Evolutionary conservation across 495 filamentous ascomycete species (phyloP).

Genomic region (Penicillium angulare): DNA sequence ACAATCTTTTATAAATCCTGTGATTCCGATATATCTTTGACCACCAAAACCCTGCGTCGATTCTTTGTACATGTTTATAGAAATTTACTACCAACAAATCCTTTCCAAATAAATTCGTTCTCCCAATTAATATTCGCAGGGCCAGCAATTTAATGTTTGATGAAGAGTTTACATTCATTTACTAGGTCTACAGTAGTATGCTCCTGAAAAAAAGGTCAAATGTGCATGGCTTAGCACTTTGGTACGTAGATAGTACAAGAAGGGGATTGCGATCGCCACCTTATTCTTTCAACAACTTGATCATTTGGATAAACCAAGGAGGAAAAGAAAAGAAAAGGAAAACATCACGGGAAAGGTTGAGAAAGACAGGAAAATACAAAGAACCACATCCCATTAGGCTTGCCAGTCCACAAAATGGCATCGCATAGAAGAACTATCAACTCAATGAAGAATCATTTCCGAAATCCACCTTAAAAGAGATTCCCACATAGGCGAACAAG

Average conservation of each 20-base stretch:
- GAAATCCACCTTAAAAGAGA: no score
- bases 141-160: no score
- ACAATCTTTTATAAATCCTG: not conserved
- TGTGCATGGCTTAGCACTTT: no score
- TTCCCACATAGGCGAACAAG: no score
- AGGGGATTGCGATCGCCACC: constrained; percentile 4
- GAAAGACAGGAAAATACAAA: not conserved
- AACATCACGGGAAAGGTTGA: not conserved
- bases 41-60: constrained; percentile 1
- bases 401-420: not conserved
- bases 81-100: constrained; percentile 7
- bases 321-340: constrained; percentile 2
- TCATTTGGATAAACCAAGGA: constrained; percentile 1
- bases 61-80: constrained; percentile 9
- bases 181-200: no score
- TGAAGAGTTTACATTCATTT: no score
- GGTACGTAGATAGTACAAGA: no score
- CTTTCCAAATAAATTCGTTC: no score
- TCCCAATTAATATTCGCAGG: no score
- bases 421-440: not conserved
- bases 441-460: no score
- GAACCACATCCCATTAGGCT: constrained; percentile 6
- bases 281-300: not conserved
- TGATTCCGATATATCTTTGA: constrained; percentile 3
- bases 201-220: no score